These are phyloP conservation scores for Quercus tomentella DNA, from an alignment of 331 rosid species.

Conservation along the genomic window DNA sequence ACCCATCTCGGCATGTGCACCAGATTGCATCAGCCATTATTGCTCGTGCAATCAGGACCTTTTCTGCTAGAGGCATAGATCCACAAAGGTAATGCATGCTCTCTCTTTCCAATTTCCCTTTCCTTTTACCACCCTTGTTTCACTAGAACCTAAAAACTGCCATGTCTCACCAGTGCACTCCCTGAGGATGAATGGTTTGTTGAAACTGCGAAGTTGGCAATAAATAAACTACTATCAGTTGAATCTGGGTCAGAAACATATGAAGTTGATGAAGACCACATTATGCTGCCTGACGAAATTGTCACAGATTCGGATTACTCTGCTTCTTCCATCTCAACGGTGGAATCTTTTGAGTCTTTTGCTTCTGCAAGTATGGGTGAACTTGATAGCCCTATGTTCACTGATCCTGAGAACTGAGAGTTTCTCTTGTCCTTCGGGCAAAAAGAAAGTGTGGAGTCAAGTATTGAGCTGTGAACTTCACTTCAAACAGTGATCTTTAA, in stretches of 20 bases:
- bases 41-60: slow-evolving; percentile 87
- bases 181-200: slow-evolving; percentile 97
- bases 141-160: slow-evolving; percentile 10
- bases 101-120: slow-evolving; percentile 16
- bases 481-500: not conserved
- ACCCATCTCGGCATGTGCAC: slow-evolving; percentile 78
- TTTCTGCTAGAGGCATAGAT: slow-evolving; percentile 78
- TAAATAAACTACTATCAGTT: slow-evolving; percentile 65
- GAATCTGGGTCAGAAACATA: slow-evolving; percentile 74
- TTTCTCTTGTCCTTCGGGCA: not conserved
- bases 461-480: not conserved
- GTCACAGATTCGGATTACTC: slow-evolving; percentile 66
- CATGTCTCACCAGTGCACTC: slow-evolving; percentile 53
- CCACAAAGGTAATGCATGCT: slow-evolving; percentile 57
- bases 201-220: slow-evolving; percentile 82
- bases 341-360: slow-evolving; percentile 77
- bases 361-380: slow-evolving; percentile 97
- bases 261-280: slow-evolving; percentile 74
- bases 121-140: not conserved
- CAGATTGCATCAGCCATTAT: slow-evolving; percentile 88
- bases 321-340: slow-evolving; percentile 68
- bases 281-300: slow-evolving; percentile 39
- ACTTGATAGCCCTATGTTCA: slow-evolving; percentile 76
- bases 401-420: slow-evolving; percentile 54
- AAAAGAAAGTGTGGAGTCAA: not conserved